Percentiles rank a stretch among this genome's conserved stretches.
These are phyloP conservation scores for Punica granatum DNA, from an alignment of 345 rosid species.

Conservation along the genomic window DNA sequence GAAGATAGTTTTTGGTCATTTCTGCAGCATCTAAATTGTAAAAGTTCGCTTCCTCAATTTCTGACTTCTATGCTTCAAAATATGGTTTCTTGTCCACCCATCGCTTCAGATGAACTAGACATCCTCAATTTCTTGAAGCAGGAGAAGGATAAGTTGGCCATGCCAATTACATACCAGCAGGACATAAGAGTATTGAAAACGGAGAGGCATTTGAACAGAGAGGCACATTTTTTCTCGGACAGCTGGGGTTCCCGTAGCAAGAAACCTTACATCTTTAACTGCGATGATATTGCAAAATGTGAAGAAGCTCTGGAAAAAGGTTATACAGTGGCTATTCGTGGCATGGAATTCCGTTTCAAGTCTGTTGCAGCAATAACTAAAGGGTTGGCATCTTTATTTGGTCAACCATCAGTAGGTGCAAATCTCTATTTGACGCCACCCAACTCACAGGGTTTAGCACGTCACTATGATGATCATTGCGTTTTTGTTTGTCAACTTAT, in stretches of 20 bases:
- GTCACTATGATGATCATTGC: conserved; percentile 51
- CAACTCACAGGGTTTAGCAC: conserved; percentile 52
- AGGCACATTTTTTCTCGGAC: conserved; percentile 27
- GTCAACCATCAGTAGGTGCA: conserved; percentile 63
- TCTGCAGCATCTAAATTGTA: conserved; percentile 13
- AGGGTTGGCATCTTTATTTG: conserved; percentile 50
- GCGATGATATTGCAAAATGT: conserved; percentile 8
- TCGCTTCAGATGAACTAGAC: conserved; percentile 47
- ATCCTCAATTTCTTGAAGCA: conserved; percentile 39
- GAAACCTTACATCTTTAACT: conserved; percentile 5
- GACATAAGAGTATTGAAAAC: conserved; percentile 42
- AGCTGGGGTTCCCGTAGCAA: conserved; percentile 2
- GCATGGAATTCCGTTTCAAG: conserved; percentile 44
- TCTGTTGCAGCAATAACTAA: conserved; percentile 37
- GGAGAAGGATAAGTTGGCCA: conserved; percentile 36
- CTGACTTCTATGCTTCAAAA: conserved; percentile 27
- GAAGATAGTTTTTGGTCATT: conserved; percentile 27
- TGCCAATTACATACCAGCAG: conserved; percentile 42
- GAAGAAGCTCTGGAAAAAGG: conserved; percentile 44
- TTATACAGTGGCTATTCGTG: conserved; percentile 49
- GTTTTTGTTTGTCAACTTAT: conserved; percentile 57
- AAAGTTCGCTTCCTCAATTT: conserved; percentile 20
- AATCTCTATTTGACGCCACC: conserved; percentile 59
- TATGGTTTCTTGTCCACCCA: conserved; percentile 39
- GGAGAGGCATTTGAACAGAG: conserved; percentile 29